phyloP scores from a whole-genome alignment of 805 yeast genomes.

The Cyberlindnera lachancei region DNA sequence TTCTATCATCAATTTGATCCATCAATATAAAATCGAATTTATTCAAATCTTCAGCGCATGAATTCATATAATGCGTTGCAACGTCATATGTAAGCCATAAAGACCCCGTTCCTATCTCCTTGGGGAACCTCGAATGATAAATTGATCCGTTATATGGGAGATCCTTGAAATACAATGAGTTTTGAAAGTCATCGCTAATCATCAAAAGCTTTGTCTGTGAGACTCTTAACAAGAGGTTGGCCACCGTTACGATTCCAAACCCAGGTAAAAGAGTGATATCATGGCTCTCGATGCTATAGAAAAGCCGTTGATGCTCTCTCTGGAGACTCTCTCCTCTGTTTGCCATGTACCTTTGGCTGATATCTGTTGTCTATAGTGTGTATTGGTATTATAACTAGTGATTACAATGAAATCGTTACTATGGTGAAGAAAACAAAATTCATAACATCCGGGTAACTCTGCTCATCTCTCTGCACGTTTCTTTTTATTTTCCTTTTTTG shows the following conservation, averaged over 20 bases:
- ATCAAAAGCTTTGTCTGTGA: background rate
- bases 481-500: background rate
- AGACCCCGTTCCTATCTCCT: background rate
- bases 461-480: background rate
- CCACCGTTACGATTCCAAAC: background rate
- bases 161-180: slow-evolving; percentile 1
- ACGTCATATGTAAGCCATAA: slow-evolving; percentile 3
- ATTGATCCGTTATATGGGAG: background rate
- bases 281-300: slow-evolving; percentile 1
- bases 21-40: slow-evolving; percentile 6
- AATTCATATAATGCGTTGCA: slow-evolving; percentile 3
- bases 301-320: background rate
- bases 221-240: background rate
- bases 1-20: slow-evolving; percentile 8
- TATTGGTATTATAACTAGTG: too few relatives aligned
- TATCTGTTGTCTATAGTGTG: too few relatives aligned
- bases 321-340: background rate
- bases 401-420: too few relatives aligned
- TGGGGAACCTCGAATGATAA: slow-evolving; percentile 1
- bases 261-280: background rate
- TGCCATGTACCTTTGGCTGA: too few relatives aligned
- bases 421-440: background rate
- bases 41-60: background rate
- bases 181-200: slow-evolving; percentile 2
- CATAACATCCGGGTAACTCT: slow-evolving; percentile 2